These are phyloP conservation scores for Acaromyces ingoldii DNA, from an alignment of 1,284 basidiomycete species.

Conservation along the genomic window DNA sequence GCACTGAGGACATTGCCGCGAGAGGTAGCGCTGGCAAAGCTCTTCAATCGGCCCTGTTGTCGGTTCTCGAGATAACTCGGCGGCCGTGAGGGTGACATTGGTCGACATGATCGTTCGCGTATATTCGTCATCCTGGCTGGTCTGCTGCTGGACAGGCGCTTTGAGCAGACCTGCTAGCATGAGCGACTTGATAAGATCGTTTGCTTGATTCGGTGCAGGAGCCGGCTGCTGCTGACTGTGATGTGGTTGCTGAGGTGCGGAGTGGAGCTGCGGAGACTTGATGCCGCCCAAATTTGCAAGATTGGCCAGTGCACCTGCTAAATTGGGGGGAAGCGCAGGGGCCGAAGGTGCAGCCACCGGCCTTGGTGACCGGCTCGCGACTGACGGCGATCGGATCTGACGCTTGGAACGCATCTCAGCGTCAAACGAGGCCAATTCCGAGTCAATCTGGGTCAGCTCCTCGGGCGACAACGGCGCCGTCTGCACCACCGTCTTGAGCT, in stretches of 20 bases:
- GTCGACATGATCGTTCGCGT: slow-evolving; percentile 66
- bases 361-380: no score
- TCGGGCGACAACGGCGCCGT: slow-evolving; percentile 68
- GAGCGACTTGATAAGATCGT: slow-evolving; percentile 32
- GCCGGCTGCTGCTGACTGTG: no score
- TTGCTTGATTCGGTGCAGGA: no score
- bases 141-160: slow-evolving; percentile 25
- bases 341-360: no score
- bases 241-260: no score
- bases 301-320: slow-evolving; percentile 20
- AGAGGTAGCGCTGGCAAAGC: slow-evolving; percentile 56
- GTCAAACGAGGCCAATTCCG: slow-evolving; percentile 67
- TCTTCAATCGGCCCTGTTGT: slow-evolving; percentile 51
- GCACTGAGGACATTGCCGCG: slow-evolving; percentile 88
- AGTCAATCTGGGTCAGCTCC: slow-evolving; percentile 72
- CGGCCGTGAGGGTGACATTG: slow-evolving; percentile 64
- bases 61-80: slow-evolving; percentile 70
- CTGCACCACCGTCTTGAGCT: slow-evolving; percentile 73
- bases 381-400: no score
- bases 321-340: slow-evolving; percentile 10
- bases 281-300: slow-evolving; percentile 11
- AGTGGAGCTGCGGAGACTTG: not conserved
- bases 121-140: slow-evolving; percentile 58
- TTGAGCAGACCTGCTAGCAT: slow-evolving; percentile 46
- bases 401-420: slow-evolving; percentile 10